Percentiles rank a stretch among this genome's conserved stretches.
These are phyloP conservation scores for Massarina eburnea DNA, from an alignment of 2,329 filamentous ascomycete species.

Conservation along the genomic window DNA sequence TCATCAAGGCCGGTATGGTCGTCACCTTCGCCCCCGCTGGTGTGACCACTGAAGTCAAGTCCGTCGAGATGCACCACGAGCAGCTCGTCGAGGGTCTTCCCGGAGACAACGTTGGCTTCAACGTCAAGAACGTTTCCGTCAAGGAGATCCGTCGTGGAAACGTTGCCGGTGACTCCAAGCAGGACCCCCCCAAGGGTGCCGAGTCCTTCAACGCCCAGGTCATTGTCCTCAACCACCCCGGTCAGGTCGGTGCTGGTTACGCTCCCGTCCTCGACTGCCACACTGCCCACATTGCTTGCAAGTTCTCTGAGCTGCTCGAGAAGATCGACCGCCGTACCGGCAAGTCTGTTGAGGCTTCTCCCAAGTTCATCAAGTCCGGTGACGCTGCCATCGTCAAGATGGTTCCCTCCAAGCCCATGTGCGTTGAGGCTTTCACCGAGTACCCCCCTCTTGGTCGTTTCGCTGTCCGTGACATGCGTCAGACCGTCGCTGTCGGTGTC, in stretches of 20 bases:
- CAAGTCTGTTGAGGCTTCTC: slow-evolving; percentile 86
- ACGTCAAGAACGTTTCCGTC: slow-evolving; percentile 99
- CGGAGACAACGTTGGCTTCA: slow-evolving; percentile 99
- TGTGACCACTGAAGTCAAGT: slow-evolving; percentile 99
- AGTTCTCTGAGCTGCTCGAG: slow-evolving; percentile 98
- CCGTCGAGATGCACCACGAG: slow-evolving; percentile 99
- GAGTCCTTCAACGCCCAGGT: slow-evolving; percentile 99
- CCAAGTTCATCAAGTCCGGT: slow-evolving; percentile 99
- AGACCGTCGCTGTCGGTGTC: slow-evolving; percentile 87
- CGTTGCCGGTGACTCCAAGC: slow-evolving; percentile 99
- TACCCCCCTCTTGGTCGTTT: slow-evolving; percentile 99
- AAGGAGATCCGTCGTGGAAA: slow-evolving; percentile 99
- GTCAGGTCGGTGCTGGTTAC: slow-evolving; percentile 98
- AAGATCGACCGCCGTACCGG: slow-evolving; percentile 99
- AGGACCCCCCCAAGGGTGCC: slow-evolving; percentile 86
- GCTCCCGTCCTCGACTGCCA: slow-evolving; percentile 99
- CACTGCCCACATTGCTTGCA: slow-evolving; percentile 99
- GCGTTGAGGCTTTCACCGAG: slow-evolving; percentile 99
- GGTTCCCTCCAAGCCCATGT: slow-evolving; percentile 99
- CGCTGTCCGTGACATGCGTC: slow-evolving; percentile 95
- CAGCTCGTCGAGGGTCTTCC: slow-evolving; percentile 93
- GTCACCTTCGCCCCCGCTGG: slow-evolving; percentile 98
- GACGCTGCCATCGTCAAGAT: slow-evolving; percentile 99
- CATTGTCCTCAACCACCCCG: slow-evolving; percentile 99
- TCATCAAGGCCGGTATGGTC: slow-evolving; percentile 87